Evolutionary conservation across 1,284 basidiomycete genomes (phyloP), one percentile per base, ranked within the genome.

Genomic region (Thelephora terrestris): DNA sequence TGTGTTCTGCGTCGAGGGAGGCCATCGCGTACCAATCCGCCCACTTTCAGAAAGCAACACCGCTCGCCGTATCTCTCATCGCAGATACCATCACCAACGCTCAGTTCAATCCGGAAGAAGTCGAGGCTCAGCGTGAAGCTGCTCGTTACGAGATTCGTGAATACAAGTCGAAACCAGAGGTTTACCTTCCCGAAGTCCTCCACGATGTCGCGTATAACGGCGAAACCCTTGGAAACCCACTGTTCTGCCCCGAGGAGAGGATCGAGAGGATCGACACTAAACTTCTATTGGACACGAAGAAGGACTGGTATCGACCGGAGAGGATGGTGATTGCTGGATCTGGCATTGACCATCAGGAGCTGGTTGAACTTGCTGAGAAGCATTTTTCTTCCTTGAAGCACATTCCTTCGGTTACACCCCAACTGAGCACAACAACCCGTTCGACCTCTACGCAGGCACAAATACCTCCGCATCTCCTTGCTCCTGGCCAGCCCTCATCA

Each of bases 1-100:
- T 90, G 64, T 93, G 89, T 61, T 85, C 91, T 7, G 91, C 91
- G 12, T 89, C 91, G 5, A 76, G 95, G 43, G 95, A 99, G 65
- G 83, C 91, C 34, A 92, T 98, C 66, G 93, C 97, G 90, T 99
- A 98, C 66, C 95, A 98, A 68, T 94, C 95, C 16, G 91, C 91
- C 43, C 88, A 97, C 61, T 96, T 95, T 65, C 84, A 91, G 56
- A 74, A 85, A 55, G 83, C 83, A 39, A 88, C 93, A 1, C 80
- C 85, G 5, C 74, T 83, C 16, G 91, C 93, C 6, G 65, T 99
- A 49, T 85, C 85, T 29, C 76, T 99, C 53, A 90, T 99, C 52
- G 80, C 93, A 29, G 94, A 97, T 64, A 96, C 94, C 6, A 85
- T 92, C 48, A 74, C 86, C 48, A 81, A 93, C 60, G 81, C 95